Conservation (phyloP, 176 grass and related monocot species). For the Puccinellia tenuiflora region DNA sequence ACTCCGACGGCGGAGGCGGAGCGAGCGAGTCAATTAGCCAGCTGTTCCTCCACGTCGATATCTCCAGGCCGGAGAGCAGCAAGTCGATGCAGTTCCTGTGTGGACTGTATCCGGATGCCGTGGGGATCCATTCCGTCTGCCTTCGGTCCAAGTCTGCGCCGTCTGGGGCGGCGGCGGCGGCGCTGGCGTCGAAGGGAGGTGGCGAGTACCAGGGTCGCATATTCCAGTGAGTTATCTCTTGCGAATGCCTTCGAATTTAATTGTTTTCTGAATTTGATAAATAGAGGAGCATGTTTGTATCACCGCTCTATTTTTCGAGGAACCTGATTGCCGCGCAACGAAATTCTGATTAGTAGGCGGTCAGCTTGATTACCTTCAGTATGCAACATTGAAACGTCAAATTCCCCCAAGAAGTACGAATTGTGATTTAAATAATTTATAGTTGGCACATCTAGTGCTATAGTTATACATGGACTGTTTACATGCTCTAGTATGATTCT, state of each 20-base stretch:
- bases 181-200: neutral
- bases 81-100: conserved; percentile 91
- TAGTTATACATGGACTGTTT: neutral
- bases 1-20: conserved; percentile 17
- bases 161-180: neutral
- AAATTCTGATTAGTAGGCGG: neutral
- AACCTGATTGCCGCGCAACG: neutral
- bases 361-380: neutral
- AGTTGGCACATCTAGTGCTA: neutral
- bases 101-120: conserved; percentile 79
- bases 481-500: neutral
- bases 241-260: neutral
- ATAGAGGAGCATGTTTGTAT: neutral
- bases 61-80: conserved; percentile 48
- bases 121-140: conserved; percentile 91
- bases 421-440: neutral
- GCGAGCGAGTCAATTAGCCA: conserved; percentile 60
- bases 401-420: neutral
- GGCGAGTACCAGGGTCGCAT: conserved; percentile 68
- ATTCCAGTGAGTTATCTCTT: conserved; percentile 74
- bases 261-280: neutral
- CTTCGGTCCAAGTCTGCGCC: conserved; percentile 55
- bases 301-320: neutral
- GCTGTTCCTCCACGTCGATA: conserved; percentile 89
- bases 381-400: neutral